Evolutionary conservation across 192 early-diverging fungal genomes (phyloP), one percentile per base, ranked within the genome.

Genomic region (Coemansia sp.): DNA sequence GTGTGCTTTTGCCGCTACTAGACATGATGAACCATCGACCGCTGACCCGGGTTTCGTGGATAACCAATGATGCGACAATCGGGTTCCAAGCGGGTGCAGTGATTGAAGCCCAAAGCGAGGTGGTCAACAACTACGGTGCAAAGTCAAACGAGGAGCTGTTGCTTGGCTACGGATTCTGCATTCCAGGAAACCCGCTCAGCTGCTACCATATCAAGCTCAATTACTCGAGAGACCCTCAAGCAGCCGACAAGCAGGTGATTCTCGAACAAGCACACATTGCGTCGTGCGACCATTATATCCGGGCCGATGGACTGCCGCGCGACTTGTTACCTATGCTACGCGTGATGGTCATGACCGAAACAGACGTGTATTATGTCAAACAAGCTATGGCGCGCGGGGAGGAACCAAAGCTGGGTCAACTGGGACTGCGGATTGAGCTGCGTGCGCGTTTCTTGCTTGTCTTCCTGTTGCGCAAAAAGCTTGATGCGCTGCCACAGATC

Each of bases 121-220:
- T 88, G 50, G 81, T 75, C 50, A 88, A 89, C 71, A 89, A 88
- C 54, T 90, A 90, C 68, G 89, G 89, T 10, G 80, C 87, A 35
- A 90, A 90, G 75, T 85, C 86, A 5, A 90, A 90, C 62, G 88
- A 90, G 82, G 89, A 89, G 71, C 73, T 85, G 77, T 79, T 90
- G 54, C 29, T 86, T 26, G 87, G 88, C 2, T 90, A 89, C 60
- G 89, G 88, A 11, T 90, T 90, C 63, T 89, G 88, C 59, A 70
- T 86, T 4, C 69, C 79, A 60, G 49, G 62, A 32, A 90, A 90
- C 47, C 75, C 74, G 45, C 71, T 82, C 62, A 86, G 85, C 60
- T 68, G 79, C 61, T 84, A 87, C 51, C 74, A 75, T 18, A 55
- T 90, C 39, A 85, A 84, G 51, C 68, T 87, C 16, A 89, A 89